phyloP scores from a whole-genome alignment of 371 early-diverging fungal genomes.

The Apophysomyces sp. region DNA sequence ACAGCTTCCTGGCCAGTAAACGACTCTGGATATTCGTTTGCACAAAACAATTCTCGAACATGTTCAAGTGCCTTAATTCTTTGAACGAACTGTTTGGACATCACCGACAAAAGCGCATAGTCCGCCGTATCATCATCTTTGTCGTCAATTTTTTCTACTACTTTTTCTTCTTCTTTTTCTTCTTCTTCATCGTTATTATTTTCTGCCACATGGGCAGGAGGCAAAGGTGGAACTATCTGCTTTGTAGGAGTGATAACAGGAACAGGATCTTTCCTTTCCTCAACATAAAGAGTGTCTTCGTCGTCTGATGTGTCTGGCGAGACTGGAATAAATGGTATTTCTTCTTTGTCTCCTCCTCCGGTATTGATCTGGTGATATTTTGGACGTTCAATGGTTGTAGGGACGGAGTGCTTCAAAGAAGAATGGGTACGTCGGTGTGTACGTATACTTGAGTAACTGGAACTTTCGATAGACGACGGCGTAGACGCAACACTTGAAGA shows the following conservation, averaged over 20 bases:
- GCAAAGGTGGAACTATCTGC: not conserved
- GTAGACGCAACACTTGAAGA: constrained; percentile 10
- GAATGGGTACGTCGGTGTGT: constrained; percentile 1
- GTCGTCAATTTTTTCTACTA: not conserved
- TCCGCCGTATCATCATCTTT: not conserved
- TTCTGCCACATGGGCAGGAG: not conserved
- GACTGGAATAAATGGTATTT: constrained; percentile 19
- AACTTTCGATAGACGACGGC: not conserved
- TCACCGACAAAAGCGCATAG: constrained; percentile 16
- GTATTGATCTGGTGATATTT: constrained; percentile 19
- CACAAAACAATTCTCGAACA: constrained; percentile 38
- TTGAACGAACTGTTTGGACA: constrained; percentile 17
- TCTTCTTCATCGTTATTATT: not conserved
- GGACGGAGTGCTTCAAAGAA: constrained; percentile 14
- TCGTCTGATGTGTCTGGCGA: constrained; percentile 21
- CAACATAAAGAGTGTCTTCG: constrained; percentile 12
- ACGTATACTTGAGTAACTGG: not conserved
- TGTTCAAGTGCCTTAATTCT: constrained; percentile 20
- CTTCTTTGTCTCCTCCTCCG: constrained; percentile 7
- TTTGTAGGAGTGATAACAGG: not conserved
- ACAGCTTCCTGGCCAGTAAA: constrained; percentile 50
- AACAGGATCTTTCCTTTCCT: not conserved
- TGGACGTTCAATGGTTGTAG: constrained; percentile 23
- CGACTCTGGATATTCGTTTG: constrained; percentile 45
- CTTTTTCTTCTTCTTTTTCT: not conserved